These are phyloP conservation scores for Mortierella antarctica DNA, from an alignment of 192 early-diverging fungal genomes.

Conservation along the genomic window DNA sequence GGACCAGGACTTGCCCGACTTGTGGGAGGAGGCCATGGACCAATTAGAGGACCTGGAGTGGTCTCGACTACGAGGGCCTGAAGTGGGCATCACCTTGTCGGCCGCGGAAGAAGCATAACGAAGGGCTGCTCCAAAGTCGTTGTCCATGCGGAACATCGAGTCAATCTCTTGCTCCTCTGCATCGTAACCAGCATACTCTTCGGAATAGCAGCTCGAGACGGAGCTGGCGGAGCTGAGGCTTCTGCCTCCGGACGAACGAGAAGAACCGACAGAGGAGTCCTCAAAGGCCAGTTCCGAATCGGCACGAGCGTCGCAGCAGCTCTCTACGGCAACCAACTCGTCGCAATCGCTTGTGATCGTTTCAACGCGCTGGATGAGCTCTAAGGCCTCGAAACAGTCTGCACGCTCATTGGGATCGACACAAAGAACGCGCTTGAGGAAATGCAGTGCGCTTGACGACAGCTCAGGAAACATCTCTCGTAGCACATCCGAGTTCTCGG, in stretches of 20 bases:
- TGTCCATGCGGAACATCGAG: conserved; percentile 49
- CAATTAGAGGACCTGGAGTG: conserved; percentile 37
- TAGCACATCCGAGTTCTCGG: conserved; percentile 70
- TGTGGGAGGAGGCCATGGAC: conserved; percentile 27
- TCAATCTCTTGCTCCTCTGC: conserved; percentile 29
- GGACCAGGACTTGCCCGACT: conserved; percentile 51
- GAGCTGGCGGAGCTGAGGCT: conserved; percentile 14
- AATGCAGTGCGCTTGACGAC: conserved; percentile 72
- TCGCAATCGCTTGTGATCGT: conserved; percentile 18
- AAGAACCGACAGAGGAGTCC: conserved; percentile 28
- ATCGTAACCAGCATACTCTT: conserved; percentile 10
- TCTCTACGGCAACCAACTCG: conserved; percentile 21
- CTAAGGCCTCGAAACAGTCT: conserved; percentile 45
- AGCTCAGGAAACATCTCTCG: conserved; percentile 72
- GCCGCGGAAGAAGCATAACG: not conserved
- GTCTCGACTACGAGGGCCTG: not conserved
- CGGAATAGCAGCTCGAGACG: conserved; percentile 1
- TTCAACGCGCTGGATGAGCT: conserved; percentile 38
- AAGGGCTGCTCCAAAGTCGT: conserved; percentile 27
- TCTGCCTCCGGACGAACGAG: conserved; percentile 8
- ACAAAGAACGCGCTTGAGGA: conserved; percentile 80
- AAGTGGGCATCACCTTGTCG: not conserved
- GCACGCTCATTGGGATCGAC: conserved; percentile 70
- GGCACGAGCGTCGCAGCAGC: conserved; percentile 30
- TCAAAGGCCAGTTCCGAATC: conserved; percentile 27